Evolutionary conservation across 495 filamentous ascomycete genomes (phyloP), one percentile per base, ranked within the genome.

Genomic region (Daldinia caldariorum): DNA sequence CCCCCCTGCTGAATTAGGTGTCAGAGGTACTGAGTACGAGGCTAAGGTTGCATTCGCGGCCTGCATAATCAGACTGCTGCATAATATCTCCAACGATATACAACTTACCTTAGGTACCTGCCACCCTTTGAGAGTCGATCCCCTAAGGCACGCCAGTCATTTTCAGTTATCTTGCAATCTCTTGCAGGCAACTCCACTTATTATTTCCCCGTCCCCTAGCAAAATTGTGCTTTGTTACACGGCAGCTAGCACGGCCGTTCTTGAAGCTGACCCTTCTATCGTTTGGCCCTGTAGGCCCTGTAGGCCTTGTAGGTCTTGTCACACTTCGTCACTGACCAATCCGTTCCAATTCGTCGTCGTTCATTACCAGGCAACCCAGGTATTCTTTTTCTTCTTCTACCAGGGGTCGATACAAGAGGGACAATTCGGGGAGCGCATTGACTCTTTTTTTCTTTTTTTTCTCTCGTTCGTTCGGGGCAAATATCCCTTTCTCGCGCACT

Each of bases 401-500:
- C 55, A 65, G 57, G 67, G 61, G 49, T 26, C 13, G 26, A 57
- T 57, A 39, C 14, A 47, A 45, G 18, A 47, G 26, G 26, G 18
- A 47, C 14, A 39, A 22, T 35, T 35, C 18, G 12, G 20, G 45
- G 37, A 54, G 61, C 67, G 58, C 70, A 63, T 75, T 67, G 66
- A 74, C 72, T 67, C 63, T 72, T 32, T 35, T 26, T 26, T 35
- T 26, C 3, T 26, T 26, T 26, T 26, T 1, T 26, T 3, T 65
- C 34, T 31, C 45, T 59, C 59, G 62, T 71, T 69, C 71, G 65
- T 61, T 69, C 66, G 68, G 69, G 57, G 69, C 67, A 73, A 66
- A 66, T 71, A 67, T 70, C 77, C 49, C 72, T 66, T 75, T 77
- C 77, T 76, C 67, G 73, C 61, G 57, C 64, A 49, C 51, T 58